phyloP scores from a whole-genome alignment of 2,329 filamentous ascomycete species.

The Capronia epimyces region DNA sequence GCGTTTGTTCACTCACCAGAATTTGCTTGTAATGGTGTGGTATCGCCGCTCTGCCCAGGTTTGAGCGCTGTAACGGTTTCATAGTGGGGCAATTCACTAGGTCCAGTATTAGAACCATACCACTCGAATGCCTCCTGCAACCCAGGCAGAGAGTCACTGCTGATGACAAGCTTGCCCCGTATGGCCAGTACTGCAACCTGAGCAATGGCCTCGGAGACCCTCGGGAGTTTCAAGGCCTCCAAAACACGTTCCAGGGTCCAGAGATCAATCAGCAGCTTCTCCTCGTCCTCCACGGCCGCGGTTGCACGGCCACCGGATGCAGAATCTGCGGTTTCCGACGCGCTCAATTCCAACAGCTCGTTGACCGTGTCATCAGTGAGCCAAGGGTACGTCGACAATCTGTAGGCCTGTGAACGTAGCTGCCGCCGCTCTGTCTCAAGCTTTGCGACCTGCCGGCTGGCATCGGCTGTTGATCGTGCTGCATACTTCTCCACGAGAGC shows the following conservation, averaged over 20 bases:
- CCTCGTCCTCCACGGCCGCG: constrained; percentile 5
- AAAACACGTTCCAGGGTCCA: constrained; percentile 81
- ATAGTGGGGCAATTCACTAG: constrained; percentile 67
- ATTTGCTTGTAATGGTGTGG: constrained; percentile 9
- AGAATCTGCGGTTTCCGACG: not conserved
- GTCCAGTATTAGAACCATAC: constrained; percentile 71
- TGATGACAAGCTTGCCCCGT: constrained; percentile 49
- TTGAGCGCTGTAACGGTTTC: constrained; percentile 40
- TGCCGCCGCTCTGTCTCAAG: constrained; percentile 81
- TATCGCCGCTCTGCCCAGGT: constrained; percentile 10
- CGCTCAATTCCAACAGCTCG: constrained; percentile 61
- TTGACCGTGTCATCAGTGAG: constrained; percentile 72
- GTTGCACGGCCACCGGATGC: not conserved
- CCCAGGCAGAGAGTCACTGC: constrained; percentile 71
- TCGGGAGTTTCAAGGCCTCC: constrained; percentile 62
- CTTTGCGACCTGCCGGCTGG: constrained; percentile 66
- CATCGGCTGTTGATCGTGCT: constrained; percentile 71
- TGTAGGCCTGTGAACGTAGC: constrained; percentile 70
- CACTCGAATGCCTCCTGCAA: constrained; percentile 84
- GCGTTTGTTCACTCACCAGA: constrained; percentile 19
- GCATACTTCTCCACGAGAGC: constrained; percentile 78
- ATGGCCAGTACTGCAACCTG: constrained; percentile 63
- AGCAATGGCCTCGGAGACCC: constrained; percentile 59
- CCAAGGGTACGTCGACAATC: constrained; percentile 70
- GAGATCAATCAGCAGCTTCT: constrained; percentile 63